Evolutionary conservation across 2,329 filamentous ascomycete genomes (phyloP), one percentile per base, ranked within the genome.

Genomic region (Claviceps sp.): DNA sequence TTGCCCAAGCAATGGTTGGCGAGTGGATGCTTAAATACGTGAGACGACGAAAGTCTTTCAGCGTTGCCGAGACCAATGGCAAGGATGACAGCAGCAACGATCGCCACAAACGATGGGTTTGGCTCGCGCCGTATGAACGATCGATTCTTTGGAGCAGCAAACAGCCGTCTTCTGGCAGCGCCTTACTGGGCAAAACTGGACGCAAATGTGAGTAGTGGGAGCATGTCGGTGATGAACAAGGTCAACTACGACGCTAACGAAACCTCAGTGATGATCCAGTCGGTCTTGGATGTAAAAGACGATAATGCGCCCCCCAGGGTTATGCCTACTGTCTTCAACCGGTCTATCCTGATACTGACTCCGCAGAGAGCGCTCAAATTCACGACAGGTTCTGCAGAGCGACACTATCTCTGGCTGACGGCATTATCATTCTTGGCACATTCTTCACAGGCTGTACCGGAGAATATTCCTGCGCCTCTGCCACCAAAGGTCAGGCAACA

Each of bases 141-240:
- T 85, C 91, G 13, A 91, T 98, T 55, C 87, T 98, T 67, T 98
- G 93, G 93, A 96, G 91, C 68, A 95, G 86, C 75, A 96, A 95
- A 74, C 93, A 98, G 69, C 93, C 93, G 16, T 88, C 84, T 10
- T 89, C 84, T 59, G 89, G 90, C 37, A 85, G 81, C 60, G 91
- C 90, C 37, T 70, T 98, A 67, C 77, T 97, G 75, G 93, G 93
- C 58, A 98, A 97, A 73, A 86, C 85, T 64, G 93, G 93, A 51
- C 84, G 93, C 60, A 98, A 97, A 71, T 71, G 91, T 95, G 77
- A 82, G 89, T 81, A 34, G 30, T 34, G 30, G 30, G 30, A 34
- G 53, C 13, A 53, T 41, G 8, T 41, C 51, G 19, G 56, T 37
- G 26, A 39, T 24, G n/a, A 11, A 22, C 17, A 5, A 13, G 3